Conservation (phyloP, 2,329 filamentous ascomycete species). For the Colletotrichum tabaci region DNA sequence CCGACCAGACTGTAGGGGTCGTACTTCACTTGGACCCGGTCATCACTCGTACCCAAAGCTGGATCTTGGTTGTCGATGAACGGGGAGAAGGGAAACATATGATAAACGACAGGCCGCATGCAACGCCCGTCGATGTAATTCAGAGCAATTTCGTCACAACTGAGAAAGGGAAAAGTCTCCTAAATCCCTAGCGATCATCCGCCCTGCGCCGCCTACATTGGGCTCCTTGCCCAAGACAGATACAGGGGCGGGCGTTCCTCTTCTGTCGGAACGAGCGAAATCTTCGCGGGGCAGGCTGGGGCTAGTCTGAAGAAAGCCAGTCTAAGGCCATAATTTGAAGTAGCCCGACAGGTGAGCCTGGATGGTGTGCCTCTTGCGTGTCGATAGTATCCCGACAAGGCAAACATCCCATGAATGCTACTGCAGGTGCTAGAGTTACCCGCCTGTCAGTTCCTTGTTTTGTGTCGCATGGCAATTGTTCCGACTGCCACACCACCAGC, state of each 20-base stretch:
- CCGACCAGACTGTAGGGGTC: conserved; percentile 36
- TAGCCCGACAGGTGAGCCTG: conserved; percentile 10
- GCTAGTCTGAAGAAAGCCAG: background rate
- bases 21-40: conserved; percentile 14
- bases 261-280: conserved; percentile 8
- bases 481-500: conserved; percentile 18
- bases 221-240: background rate
- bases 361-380: conserved; percentile 19
- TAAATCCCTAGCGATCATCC: conserved; percentile 34
- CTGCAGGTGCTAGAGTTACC: conserved; percentile 15
- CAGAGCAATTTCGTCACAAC: background rate
- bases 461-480: conserved; percentile 28
- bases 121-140: background rate
- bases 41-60: background rate
- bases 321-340: conserved; percentile 7
- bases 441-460: conserved; percentile 33
- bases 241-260: background rate
- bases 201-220: background rate
- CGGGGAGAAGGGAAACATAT: background rate
- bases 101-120: conserved; percentile 2
- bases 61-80: background rate
- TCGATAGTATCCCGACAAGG: conserved; percentile 19
- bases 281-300: background rate
- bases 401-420: conserved; percentile 15
- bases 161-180: conserved; percentile 26